These are phyloP conservation scores for Colletotrichum godetiae DNA, from an alignment of 2,329 filamentous ascomycete species.

Conservation along the genomic window DNA sequence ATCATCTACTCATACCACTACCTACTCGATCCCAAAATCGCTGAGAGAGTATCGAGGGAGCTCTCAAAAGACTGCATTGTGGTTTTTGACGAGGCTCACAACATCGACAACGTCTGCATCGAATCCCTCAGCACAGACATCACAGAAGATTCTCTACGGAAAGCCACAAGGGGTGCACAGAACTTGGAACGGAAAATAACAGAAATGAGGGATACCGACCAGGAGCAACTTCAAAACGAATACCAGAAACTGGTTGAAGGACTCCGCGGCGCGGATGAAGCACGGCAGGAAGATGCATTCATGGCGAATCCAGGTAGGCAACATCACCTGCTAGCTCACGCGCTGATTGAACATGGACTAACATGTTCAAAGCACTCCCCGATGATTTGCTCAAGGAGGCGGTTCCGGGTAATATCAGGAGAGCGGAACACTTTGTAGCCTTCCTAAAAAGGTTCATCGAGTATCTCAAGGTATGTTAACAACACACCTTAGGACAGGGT, in stretches of 20 bases:
- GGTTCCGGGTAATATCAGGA: conserved; percentile 93
- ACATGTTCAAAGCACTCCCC: conserved; percentile 73
- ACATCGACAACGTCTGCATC: conserved; percentile 99
- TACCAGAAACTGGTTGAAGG: conserved; percentile 97
- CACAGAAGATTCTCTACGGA: conserved; percentile 92
- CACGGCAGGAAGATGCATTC: conserved; percentile 92
- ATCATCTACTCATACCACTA: conserved; percentile 99
- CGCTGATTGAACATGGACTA: conserved; percentile 25
- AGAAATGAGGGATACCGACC: conserved; percentile 96
- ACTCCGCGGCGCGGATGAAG: conserved; percentile 86
- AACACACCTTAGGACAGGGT: too few relatives aligned
- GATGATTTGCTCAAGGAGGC: conserved; percentile 96
- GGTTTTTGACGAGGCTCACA: conserved; percentile 98
- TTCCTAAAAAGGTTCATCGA: conserved; percentile 98
- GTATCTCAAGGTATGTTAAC: conserved; percentile 77
- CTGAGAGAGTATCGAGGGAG: conserved; percentile 93
- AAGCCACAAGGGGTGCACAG: conserved; percentile 88
- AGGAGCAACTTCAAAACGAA: conserved; percentile 92
- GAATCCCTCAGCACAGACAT: conserved; percentile 97
- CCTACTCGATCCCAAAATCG: conserved; percentile 96
- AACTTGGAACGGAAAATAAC: conserved; percentile 92
- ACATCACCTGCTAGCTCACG: not conserved
- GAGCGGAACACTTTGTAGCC: conserved; percentile 94
- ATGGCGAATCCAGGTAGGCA: conserved; percentile 87
- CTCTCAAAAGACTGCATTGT: conserved; percentile 98